A percentile compares a stretch with the other conserved stretches of the same genome.
Conservation (phyloP, 495 filamentous ascomycete species). For the Corynascus novoguineensis region DNA sequence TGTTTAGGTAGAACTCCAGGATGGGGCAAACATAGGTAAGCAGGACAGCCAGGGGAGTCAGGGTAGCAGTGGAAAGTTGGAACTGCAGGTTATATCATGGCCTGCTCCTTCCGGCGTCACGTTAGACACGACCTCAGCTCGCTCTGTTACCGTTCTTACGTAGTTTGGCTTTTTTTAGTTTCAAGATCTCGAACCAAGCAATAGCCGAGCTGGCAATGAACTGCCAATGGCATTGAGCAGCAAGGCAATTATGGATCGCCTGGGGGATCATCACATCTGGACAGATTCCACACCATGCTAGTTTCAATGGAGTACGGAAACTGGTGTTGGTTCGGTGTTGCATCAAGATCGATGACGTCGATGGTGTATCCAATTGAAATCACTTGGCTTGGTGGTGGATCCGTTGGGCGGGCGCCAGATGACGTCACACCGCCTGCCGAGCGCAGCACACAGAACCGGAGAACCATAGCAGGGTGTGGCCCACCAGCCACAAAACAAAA, state of each 20-base stretch:
- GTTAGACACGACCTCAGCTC: no score
- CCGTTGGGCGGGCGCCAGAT: background rate
- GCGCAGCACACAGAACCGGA: background rate
- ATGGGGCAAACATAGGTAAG: background rate
- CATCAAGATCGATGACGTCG: slow-evolving; percentile 12
- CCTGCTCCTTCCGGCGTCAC: background rate
- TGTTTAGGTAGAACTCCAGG: background rate
- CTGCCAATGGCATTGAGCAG: background rate
- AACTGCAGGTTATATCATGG: background rate
- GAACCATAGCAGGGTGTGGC: background rate
- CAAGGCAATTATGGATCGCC: background rate
- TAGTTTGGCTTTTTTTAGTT: background rate
- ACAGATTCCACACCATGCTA: background rate
- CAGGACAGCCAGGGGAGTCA: background rate
- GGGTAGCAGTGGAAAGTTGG: background rate
- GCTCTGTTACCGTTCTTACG: background rate
- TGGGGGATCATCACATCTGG: background rate
- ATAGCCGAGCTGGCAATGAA: background rate
- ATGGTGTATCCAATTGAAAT: background rate
- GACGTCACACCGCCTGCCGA: background rate
- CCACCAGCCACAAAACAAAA: no score
- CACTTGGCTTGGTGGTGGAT: background rate
- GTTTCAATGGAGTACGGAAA: no score
- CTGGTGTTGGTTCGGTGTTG: no score
- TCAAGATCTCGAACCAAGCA: background rate